phyloP scores from a whole-genome alignment of 2,329 filamentous ascomycete species.

The Colletotrichum sp. region DNA sequence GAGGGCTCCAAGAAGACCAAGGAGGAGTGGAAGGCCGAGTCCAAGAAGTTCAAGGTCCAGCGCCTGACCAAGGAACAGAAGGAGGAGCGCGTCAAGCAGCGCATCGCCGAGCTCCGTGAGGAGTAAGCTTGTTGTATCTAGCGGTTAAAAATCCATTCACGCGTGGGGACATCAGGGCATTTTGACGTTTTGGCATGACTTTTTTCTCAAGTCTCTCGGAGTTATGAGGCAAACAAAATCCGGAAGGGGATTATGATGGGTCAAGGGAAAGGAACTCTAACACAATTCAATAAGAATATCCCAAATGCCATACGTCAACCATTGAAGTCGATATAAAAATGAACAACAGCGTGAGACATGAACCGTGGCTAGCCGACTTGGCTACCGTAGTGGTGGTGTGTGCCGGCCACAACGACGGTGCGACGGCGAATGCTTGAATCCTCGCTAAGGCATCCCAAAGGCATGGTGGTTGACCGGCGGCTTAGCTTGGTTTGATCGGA shows the following conservation, averaged over 20 bases:
- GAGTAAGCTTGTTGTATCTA: slow-evolving; percentile 38
- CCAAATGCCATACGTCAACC: slow-evolving; percentile 21
- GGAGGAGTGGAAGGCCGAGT: slow-evolving; percentile 96
- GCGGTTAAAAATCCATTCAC: slow-evolving; percentile 8
- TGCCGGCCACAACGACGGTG: neutral
- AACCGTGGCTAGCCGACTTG: neutral
- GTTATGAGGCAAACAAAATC: slow-evolving; percentile 21
- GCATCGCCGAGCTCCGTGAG: slow-evolving; percentile 81
- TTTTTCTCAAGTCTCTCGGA: slow-evolving; percentile 15
- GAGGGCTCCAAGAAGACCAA: slow-evolving; percentile 90
- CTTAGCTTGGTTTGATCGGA: neutral
- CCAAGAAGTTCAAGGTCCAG: slow-evolving; percentile 80
- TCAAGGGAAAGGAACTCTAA: slow-evolving; percentile 9
- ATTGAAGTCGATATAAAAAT: neutral
- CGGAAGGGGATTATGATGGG: slow-evolving; percentile 13
- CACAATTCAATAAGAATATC: slow-evolving; percentile 22
- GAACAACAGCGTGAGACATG: neutral
- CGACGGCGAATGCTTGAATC: neutral
- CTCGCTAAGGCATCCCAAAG: neutral
- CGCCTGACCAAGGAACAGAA: slow-evolving; percentile 88
- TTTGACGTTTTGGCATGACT: slow-evolving; percentile 22
- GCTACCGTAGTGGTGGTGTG: neutral
- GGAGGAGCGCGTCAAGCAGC: slow-evolving; percentile 82
- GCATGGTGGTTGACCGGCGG: neutral
- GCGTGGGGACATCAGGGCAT: neutral